Base-by-base conservation (phyloP, 352 stramenopile genomes). In the Pythium insidiosum region DNA sequence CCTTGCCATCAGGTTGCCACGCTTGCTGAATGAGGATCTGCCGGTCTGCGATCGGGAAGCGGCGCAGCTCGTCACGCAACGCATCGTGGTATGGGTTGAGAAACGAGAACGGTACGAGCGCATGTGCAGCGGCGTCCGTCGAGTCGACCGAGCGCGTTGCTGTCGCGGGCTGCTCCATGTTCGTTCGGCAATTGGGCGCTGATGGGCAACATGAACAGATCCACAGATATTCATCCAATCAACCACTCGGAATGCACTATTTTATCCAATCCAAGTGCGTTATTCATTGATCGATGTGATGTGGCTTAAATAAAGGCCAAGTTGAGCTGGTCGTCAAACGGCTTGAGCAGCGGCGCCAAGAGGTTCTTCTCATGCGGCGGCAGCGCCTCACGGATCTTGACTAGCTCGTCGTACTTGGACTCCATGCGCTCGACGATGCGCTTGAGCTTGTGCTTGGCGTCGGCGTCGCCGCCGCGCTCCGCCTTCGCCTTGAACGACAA, bases 281-380 rank as follows among this genome's bases (percentile, higher is more conserved):
- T 25, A 25, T 18, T n/a, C 20, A 37, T 25, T 21, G 20, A 43
- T 43, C 13, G 12, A 15, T 19, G 5, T 36, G 12, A 36, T n/a
- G n/a, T n/a, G n/a, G 45, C 44, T 68, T 84, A 83, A 65, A 90
- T 87, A 78, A 93, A 90, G 24, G 81, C 75, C 42, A 88, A 58
- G 53, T 94, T 91, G 43, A 94, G 78, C 54, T 94, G 81, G 54
- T 94, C 79, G 35, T 87, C 73, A 56, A 88, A 88, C 11, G 78
- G 81, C 47, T 88, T 88, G 45, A 94, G 73, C 53, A 94, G 48
- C 43, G 78, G 78, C 18, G 73, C 81, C 18, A 94, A 54, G 28
- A 85, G 58, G 38, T 88, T 94, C 51, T 85, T 86, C 42, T 94
- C 78, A 47, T 89, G 77, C 1, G 81, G 78, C 15, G 81, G 81